phyloP scores from a whole-genome alignment of 129 eudicot species.

The Dittrichia graveolens region DNA sequence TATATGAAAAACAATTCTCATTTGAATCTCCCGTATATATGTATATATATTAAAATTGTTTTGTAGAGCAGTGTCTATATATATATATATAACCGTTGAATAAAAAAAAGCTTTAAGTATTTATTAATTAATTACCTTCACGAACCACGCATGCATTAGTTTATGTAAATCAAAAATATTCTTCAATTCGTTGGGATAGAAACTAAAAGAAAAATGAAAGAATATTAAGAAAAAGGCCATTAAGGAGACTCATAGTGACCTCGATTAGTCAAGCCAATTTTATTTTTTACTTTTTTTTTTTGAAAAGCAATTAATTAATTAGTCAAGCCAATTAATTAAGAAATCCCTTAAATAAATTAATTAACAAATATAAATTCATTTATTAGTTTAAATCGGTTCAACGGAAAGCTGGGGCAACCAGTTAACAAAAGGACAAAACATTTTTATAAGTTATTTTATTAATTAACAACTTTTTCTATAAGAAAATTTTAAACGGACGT shows the following conservation, averaged over 20 bases:
- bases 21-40: too few relatives aligned
- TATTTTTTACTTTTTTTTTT: too few relatives aligned
- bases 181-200: not conserved
- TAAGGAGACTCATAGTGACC: conserved; percentile 18
- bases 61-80: too few relatives aligned
- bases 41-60: too few relatives aligned
- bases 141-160: conserved; percentile 26
- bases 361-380: not conserved
- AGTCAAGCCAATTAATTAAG: not conserved
- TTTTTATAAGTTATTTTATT: not conserved
- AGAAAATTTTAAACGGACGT: too few relatives aligned
- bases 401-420: not conserved
- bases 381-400: not conserved
- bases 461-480: too few relatives aligned
- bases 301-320: too few relatives aligned
- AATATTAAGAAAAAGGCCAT: not conserved
- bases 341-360: not conserved
- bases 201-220: not conserved
- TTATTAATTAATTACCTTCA: conserved; percentile 20
- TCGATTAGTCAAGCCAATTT: conserved; percentile 9
- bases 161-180: conserved; percentile 10
- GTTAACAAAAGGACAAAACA: conserved; percentile 14
- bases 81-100: not conserved
- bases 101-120: not conserved
- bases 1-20: too few relatives aligned